Conservation (phyloP, 371 early-diverging fungal species). For the Circinella umbellata region DNA sequence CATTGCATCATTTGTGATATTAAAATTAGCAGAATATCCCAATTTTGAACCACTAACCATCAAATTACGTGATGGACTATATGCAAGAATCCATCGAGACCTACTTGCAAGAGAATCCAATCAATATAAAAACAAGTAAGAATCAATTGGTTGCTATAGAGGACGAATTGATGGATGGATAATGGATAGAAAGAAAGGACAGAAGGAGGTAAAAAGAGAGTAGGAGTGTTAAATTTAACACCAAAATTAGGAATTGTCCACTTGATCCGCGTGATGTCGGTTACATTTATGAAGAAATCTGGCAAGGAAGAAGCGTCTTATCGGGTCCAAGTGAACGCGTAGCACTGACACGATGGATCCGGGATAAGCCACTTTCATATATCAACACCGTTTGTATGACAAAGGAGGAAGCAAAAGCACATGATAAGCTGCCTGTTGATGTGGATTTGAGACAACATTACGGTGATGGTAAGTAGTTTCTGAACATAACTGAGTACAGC, state of each 20-base stretch:
- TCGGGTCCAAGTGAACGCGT: constrained; percentile 79
- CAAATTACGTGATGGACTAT: constrained; percentile 80
- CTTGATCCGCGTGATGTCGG: constrained; percentile 77
- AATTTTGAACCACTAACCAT: constrained; percentile 80
- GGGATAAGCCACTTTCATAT: constrained; percentile 62
- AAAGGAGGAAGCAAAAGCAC: constrained; percentile 70
- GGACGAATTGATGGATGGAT: too few species aligned
- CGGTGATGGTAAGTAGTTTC: constrained; percentile 31
- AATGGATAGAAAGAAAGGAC: too few species aligned
- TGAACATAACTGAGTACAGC: too few species aligned
- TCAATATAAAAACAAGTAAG: constrained; percentile 51
- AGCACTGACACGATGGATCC: constrained; percentile 81
- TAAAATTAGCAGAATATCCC: constrained; percentile 77
- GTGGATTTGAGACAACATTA: constrained; percentile 44
- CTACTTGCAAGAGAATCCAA: constrained; percentile 69
- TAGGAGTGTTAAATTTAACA: neutral
- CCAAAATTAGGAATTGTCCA: constrained; percentile 43
- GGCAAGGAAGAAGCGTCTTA: constrained; percentile 80
- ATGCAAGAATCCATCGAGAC: constrained; percentile 75
- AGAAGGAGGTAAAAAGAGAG: too few species aligned
- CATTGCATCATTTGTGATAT: constrained; percentile 85
- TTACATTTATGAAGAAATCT: constrained; percentile 89
- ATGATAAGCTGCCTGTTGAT: constrained; percentile 50
- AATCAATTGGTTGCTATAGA: too few species aligned
- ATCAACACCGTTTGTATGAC: constrained; percentile 88